Conservation (phyloP, 805 yeast species). For the Candida broadrunensis region DNA sequence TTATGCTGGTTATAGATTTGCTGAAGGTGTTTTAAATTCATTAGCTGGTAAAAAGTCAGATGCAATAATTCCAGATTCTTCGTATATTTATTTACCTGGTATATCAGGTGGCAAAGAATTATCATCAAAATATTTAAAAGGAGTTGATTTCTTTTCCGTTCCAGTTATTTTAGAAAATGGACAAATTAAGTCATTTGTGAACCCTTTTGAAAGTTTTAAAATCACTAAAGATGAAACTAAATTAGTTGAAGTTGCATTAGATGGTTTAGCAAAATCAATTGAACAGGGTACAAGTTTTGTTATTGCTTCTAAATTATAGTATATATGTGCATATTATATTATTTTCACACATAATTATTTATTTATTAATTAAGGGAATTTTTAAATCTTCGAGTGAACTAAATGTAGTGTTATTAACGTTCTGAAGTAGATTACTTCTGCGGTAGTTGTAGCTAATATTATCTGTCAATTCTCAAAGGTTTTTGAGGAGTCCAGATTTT, state of each 20-base stretch:
- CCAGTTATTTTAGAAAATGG: slow-evolving; percentile 44
- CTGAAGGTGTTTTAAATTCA: slow-evolving; percentile 47
- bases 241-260: slow-evolving; percentile 34
- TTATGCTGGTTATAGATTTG: slow-evolving; percentile 82
- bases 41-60: slow-evolving; percentile 15
- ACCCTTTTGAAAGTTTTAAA: slow-evolving; percentile 30
- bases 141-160: slow-evolving; percentile 45
- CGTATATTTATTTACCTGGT: slow-evolving; percentile 55
- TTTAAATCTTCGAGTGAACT: too few species aligned
- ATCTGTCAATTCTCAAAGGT: too few species aligned
- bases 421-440: too few species aligned
- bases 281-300: slow-evolving; percentile 41
- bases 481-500: too few species aligned
- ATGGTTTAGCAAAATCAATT: slow-evolving; percentile 37
- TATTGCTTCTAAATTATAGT: slow-evolving; percentile 32
- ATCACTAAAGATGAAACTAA: slow-evolving; percentile 28
- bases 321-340: too few species aligned
- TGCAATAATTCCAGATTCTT: slow-evolving; percentile 38
- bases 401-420: too few species aligned
- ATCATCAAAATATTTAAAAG: slow-evolving; percentile 30
- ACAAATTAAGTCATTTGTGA: slow-evolving; percentile 31
- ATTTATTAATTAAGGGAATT: too few species aligned
- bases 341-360: too few species aligned
- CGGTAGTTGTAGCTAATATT: too few species aligned
- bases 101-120: slow-evolving; percentile 46